Conservation (phyloP, 768 basidiomycete species). For the Sutorius australiensis region DNA sequence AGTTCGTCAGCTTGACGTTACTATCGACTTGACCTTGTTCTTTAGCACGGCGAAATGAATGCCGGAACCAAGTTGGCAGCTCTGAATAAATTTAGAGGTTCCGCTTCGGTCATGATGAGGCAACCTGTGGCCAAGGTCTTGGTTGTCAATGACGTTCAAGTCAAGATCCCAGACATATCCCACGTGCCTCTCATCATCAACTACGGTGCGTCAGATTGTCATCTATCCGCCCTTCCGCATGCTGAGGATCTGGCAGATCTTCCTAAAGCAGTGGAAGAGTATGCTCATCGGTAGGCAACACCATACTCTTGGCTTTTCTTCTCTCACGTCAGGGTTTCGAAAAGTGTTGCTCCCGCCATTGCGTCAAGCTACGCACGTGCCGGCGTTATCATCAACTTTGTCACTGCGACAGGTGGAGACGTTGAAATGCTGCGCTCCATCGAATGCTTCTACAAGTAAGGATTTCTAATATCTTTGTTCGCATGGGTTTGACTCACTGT, state of each 20-base stretch:
- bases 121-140: conserved; percentile 71
- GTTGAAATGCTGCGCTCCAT: conserved; percentile 98
- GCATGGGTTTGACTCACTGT: conserved; percentile 11
- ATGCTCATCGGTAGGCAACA: conserved; percentile 78
- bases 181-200: conserved; percentile 94
- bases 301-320: not conserved
- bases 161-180: conserved; percentile 85
- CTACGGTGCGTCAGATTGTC: conserved; percentile 56
- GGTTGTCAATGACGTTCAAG: conserved; percentile 90
- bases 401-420: conserved; percentile 95
- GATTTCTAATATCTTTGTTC: conserved; percentile 9
- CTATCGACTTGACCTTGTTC: conserved; percentile 11
- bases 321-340: conserved; percentile 7
- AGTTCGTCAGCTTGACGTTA: conserved; percentile 31
- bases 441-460: conserved; percentile 97
- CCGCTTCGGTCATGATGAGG: conserved; percentile 53
- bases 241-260: conserved; percentile 51
- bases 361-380: conserved; percentile 80
- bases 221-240: not conserved
- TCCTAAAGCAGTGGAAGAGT: conserved; percentile 95
- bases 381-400: conserved; percentile 93
- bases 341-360: conserved; percentile 81
- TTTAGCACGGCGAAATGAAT: conserved; percentile 91
- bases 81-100: conserved; percentile 76
- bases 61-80: conserved; percentile 75